These are phyloP conservation scores for Salix suchowensis DNA, from an alignment of 345 rosid genomes.

Conservation along the genomic window DNA sequence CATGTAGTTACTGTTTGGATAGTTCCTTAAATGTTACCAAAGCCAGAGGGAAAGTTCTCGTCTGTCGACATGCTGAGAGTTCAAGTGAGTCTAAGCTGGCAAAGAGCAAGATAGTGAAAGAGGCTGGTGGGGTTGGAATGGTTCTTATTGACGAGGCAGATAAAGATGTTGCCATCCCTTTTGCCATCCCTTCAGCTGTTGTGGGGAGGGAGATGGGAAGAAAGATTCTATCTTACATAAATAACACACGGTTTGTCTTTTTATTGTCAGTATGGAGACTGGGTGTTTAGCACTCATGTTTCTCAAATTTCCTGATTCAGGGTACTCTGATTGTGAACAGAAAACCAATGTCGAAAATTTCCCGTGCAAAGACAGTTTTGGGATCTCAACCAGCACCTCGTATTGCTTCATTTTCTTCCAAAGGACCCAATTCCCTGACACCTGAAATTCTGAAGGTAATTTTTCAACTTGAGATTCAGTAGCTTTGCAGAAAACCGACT, in stretches of 20 bases:
- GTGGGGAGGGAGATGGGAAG: constrained; percentile 40
- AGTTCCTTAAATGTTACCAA: constrained; percentile 50
- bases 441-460: constrained; percentile 54
- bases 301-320: constrained; percentile 16
- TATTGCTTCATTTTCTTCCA: constrained; percentile 46
- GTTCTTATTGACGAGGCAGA: constrained; percentile 45
- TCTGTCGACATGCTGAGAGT: constrained; percentile 51
- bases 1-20: constrained; percentile 45
- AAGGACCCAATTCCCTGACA: constrained; percentile 50
- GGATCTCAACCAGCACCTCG: constrained; percentile 47
- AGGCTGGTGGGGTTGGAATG: constrained; percentile 61
- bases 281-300: neutral
- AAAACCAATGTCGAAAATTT: constrained; percentile 35
- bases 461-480: neutral
- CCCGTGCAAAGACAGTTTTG: constrained; percentile 41
- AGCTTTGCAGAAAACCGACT: neutral
- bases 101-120: constrained; percentile 45
- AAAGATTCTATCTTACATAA: constrained; percentile 42
- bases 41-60: constrained; percentile 46
- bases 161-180: constrained; percentile 49
- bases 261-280: constrained; percentile 2
- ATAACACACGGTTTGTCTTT: constrained; percentile 35
- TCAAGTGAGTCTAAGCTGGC: constrained; percentile 47
- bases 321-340: constrained; percentile 22
- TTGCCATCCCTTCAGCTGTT: constrained; percentile 47